phyloP scores from a whole-genome alignment of 371 early-diverging fungal genomes.

The Mortierella sp. region DNA sequence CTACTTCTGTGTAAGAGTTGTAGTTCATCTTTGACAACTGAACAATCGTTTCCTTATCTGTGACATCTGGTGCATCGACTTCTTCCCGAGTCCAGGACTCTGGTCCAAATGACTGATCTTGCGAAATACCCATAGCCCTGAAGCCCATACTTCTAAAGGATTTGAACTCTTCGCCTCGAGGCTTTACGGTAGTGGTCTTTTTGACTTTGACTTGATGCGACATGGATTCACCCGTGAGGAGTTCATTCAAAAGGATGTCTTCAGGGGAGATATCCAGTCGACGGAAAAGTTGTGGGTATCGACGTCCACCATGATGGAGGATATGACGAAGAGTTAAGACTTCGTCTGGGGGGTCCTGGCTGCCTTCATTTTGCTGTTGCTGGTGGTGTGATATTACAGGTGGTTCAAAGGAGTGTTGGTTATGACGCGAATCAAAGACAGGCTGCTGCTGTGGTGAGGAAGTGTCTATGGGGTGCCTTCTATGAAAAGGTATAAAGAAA shows the following conservation, averaged over 20 bases:
- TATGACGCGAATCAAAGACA: slow-evolving; percentile 7
- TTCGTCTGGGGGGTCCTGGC: slow-evolving; percentile 32
- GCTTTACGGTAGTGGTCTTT: slow-evolving; percentile 40
- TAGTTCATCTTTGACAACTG: slow-evolving; percentile 60
- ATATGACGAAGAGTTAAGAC: slow-evolving; percentile 39
- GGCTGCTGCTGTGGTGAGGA: not conserved
- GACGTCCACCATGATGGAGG: slow-evolving; percentile 48
- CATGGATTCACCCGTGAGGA: slow-evolving; percentile 41
- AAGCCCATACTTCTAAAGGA: slow-evolving; percentile 34
- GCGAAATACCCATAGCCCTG: slow-evolving; percentile 36
- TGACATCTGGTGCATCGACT: slow-evolving; percentile 52
- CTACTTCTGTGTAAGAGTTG: slow-evolving; percentile 60
- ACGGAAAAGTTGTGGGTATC: slow-evolving; percentile 63
- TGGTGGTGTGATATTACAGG: slow-evolving; percentile 4
- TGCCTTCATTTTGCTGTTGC: not conserved
- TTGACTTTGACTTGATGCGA: slow-evolving; percentile 42
- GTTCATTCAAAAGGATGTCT: slow-evolving; percentile 26
- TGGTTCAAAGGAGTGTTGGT: slow-evolving; percentile 14
- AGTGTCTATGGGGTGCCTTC: slow-evolving; percentile 1
- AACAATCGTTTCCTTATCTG: slow-evolving; percentile 54
- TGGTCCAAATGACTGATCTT: slow-evolving; percentile 76
- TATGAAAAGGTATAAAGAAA: slow-evolving; percentile 15
- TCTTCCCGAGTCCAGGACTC: slow-evolving; percentile 75
- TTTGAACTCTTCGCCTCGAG: slow-evolving; percentile 12
- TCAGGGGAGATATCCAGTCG: slow-evolving; percentile 46